Base-by-base conservation (phyloP, 1,139 yeast genomes). In the Lodderomyces jiufengensis region DNA sequence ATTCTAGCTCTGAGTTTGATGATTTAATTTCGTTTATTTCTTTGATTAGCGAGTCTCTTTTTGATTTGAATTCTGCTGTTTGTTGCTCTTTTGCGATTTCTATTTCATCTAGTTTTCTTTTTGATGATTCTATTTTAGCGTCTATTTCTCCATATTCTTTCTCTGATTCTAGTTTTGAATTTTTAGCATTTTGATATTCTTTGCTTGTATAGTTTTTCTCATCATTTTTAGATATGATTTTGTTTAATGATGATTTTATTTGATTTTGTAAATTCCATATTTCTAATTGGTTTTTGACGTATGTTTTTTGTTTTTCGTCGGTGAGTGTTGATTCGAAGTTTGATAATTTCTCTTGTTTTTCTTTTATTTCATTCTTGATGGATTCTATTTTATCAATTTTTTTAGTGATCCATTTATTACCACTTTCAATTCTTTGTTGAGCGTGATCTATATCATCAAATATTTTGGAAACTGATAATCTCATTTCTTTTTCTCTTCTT, bases 171-270 rank as follows among this genome's bases (percentile, higher is more conserved):
- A 56, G 57, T 0, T 78, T 73, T 0, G 90, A 74, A 5, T 62
- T 57, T 2, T 65, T 52, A 0, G 94, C 86, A 42, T 80, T 75
- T 33, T 68, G 69, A 37, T 79, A 75, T 55, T 88, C 95, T 27
- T 66, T 66, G 8, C 66, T 59, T 77, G 84, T 82, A 53, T 84
- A 87, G 36, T 66, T 74, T 39, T 70, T 75, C 48, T 87, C 96
- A 24, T 69, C 53, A 38, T 55, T 47, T 59, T 66, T 51, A 55
- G 69, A 38, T 50, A 66, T 37, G 43, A 61, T 52, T 52, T 59
- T 49, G 54, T 65, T 36, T 50, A 66, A 41, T 59, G 64, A 40
- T 45, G 65, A 46, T 55, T 67, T 31, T 59, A 61, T 49, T 57
- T 71, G 31, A 49, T 64, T 44, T 63, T 67, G 54, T 60, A 57